Base-by-base conservation (phyloP, 371 early-diverging fungal species). In the Mucor irregularis region DNA sequence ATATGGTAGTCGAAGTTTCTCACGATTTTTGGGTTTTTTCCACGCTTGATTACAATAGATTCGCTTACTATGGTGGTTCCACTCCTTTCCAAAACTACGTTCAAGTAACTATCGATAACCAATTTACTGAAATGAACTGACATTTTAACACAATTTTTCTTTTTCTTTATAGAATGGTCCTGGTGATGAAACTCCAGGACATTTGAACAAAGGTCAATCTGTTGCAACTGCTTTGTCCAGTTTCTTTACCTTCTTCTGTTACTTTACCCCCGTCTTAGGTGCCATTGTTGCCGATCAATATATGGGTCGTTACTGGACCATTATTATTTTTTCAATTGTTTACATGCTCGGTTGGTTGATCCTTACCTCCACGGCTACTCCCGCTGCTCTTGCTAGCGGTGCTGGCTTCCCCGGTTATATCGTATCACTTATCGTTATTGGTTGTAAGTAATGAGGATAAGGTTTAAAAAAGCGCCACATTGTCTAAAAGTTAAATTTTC, bases 301-400 rank as follows among this genome's bases (percentile, higher is more conserved):
- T 58, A 63, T 90, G 35, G 94, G 94, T 55, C 87, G 88, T 77
- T 91, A 81, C 73, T 78, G 80, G 69, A 90, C 93, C 22, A 91
- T 92, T 29, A 34, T 90, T 16, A 49, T 84, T 31, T 89, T 92
- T 38, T 76, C 82, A 14, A 49, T 73, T 46, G 42, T 87, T 33
- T 92, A 94, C 58, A 66, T 84, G 24, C 34, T 82, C 22, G 73
- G 69, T 19, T 69, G 92, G 93, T 49, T 79, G 5, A 63, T 89
- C 37, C 63, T 90, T 33, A 73, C 87, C 0, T 53, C 87, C n/a
- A 84, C 88, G 7, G 66, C 90, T 4, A 61, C 80, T 13, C 69
- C 69, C 17, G 52, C 71, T 31, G 63, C 77, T 9, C 67, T 87
- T 42, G 78, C 67, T 38, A 65, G 64, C 24, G 68, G 77, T 3